Evolutionary conservation across 2,329 filamentous ascomycete species (phyloP), one percentile per base, ranked within the genome.

Genomic region (Hypoxylon sp.): DNA sequence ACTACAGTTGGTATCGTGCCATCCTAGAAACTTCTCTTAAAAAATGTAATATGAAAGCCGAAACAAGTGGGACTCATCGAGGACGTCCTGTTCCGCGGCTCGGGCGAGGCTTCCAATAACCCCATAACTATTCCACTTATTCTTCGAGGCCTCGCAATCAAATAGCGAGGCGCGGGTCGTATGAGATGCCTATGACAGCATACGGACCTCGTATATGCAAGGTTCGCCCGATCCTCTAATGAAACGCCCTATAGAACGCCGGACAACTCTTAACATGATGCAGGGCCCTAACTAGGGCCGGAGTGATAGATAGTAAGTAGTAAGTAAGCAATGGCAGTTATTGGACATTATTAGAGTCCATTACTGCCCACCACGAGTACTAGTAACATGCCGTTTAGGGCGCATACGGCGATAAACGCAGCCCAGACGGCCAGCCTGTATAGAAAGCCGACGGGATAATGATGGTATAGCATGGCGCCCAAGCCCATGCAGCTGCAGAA

Each of bases 401-500:
- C 74, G 55, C 84, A 87, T 4, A 86, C 79, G 0, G 78, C 74
- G 0, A 81, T 70, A 70, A 89, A 85, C 0, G 83, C 78, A 0
- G 77, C 68, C 70, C 81, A 80, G 3, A 85, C 81, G 13, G 83
- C 78, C 5, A 83, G 70, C 61, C 83, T 82, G 57, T 85, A 83
- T 22, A 81, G 51, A 58, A 83, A 74, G 3, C 81, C 74, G 8
- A 87, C 72, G 13, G 74, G 76, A 53, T 85, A 83, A 44, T 81
- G 79, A 37, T 88, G 83, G 55, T 86, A 85, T 11, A 90, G 77
- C 70, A 87, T 85, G 76, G 87, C 84, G 35, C 86, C 88, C 5
- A 93, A 82, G 0, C 85, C 91, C 11, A 86, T 82, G 51, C 89
- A 87, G 0, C 88, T 88, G 73, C 89, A 89, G 66, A 89, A 84